Percentiles rank a stretch among this genome's conserved stretches.
Evolutionary conservation across 192 early-diverging fungal genomes (phyloP).

Genomic region (Backusella liffmaniae): DNA sequence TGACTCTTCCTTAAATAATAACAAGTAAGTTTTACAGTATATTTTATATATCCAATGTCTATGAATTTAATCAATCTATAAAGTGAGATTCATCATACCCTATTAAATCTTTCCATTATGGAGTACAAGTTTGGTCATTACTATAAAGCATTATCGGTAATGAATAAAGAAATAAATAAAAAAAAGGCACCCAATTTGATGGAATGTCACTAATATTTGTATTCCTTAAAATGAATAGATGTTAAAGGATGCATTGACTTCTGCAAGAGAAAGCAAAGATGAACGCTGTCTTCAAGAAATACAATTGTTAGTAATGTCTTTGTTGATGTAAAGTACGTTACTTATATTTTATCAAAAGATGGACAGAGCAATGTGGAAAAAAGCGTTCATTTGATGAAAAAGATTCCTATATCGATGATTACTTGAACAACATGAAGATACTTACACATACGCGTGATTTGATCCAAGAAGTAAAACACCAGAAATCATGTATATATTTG

Average conservation of each 20-base stretch:
- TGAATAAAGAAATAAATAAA: not conserved
- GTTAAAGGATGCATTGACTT: not conserved
- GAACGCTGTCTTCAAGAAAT: constrained; percentile 9
- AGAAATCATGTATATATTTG: not conserved
- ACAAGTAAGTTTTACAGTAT: not conserved
- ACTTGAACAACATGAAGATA: not conserved
- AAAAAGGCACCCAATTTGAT: not conserved
- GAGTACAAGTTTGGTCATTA: constrained; percentile 9
- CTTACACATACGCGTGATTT: not conserved
- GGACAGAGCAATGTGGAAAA: constrained; percentile 3
- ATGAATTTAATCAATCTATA: not conserved
- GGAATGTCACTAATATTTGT: not conserved
- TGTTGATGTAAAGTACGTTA: no score
- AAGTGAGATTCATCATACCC: not conserved
- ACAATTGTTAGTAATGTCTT: not conserved
- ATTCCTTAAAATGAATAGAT: not conserved
- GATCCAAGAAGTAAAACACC: not conserved
- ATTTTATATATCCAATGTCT: not conserved
- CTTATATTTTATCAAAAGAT: not conserved
- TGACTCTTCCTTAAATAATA: not conserved
- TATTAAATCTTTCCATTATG: constrained; percentile 3
- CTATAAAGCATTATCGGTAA: constrained; percentile 4
- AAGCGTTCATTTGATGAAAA: not conserved
- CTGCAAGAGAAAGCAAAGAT: not conserved
- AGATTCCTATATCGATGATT: not conserved